A percentile compares a stretch with the other conserved stretches of the same genome.
Evolutionary conservation across 345 rosid genomes (phyloP).

Genomic region (Ceriops tagal): DNA sequence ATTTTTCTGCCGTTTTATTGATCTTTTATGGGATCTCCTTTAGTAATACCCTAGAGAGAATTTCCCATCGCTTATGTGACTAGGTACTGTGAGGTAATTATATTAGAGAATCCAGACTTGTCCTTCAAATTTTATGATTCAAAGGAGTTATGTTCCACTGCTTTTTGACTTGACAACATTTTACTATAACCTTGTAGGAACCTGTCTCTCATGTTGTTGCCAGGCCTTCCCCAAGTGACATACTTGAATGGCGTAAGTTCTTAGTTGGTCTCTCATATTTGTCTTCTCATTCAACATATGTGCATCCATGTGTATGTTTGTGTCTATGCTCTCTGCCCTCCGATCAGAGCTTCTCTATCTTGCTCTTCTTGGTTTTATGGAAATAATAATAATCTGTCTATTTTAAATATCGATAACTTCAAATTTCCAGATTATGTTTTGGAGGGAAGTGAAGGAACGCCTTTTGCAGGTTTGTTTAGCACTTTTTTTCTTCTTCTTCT

Average conservation of each 20-base stretch:
- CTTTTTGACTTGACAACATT: neutral
- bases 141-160: neutral
- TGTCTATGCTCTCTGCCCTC: neutral
- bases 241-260: slow-evolving; percentile 98
- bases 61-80: too few relatives aligned
- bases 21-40: too few relatives aligned
- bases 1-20: too few relatives aligned
- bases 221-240: slow-evolving; percentile 84
- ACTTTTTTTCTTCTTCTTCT: neutral
- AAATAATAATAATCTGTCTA: neutral
- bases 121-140: neutral
- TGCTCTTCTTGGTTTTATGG: neutral
- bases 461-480: slow-evolving; percentile 73
- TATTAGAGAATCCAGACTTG: too few relatives aligned
- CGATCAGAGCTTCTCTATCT: neutral
- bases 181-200: slow-evolving; percentile 48
- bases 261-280: slow-evolving; percentile 7
- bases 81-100: too few relatives aligned
- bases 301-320: neutral
- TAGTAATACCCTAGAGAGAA: too few relatives aligned
- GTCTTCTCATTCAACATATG: neutral
- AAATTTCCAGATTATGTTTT: slow-evolving; percentile 71
- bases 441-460: slow-evolving; percentile 96
- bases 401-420: slow-evolving; percentile 18
- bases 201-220: slow-evolving; percentile 93